A percentile compares a stretch with the other conserved stretches of the same genome.
These are phyloP conservation scores for Lizonia empirigonia DNA, from an alignment of 2,329 filamentous ascomycete species.

Conservation along the genomic window DNA sequence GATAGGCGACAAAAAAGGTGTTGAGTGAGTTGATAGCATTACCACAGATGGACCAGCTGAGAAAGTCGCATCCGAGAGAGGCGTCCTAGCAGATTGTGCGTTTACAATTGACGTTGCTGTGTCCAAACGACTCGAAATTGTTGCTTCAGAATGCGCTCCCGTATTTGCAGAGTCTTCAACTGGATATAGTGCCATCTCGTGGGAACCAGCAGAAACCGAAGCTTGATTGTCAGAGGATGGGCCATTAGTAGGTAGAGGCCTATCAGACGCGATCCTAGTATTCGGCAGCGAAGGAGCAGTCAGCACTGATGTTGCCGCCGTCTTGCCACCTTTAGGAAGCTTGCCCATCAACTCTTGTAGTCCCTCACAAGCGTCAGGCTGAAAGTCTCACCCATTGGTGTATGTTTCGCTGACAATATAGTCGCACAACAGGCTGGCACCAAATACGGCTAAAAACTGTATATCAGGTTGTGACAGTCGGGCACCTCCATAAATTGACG, in stretches of 20 bases:
- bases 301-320: not conserved
- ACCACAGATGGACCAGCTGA: no score
- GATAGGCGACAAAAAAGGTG: no score
- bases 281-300: not conserved
- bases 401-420: conserved; percentile 5
- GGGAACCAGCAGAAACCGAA: no score
- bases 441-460: conserved; percentile 1
- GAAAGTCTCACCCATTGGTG: not conserved
- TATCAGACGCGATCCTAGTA: not conserved
- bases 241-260: not conserved
- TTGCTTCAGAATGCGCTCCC: no score
- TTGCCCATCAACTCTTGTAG: not conserved
- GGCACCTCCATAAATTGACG: not conserved
- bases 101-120: no score
- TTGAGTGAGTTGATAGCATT: no score
- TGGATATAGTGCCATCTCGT: no score
- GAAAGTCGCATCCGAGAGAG: no score
- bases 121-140: no score
- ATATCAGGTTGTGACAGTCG: not conserved
- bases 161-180: not conserved
- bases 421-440: conserved; percentile 2
- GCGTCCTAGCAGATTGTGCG: no score
- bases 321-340: not conserved
- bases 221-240: not conserved
- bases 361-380: not conserved